phyloP scores from a whole-genome alignment of 2,329 filamentous ascomycete species.

The Diaporthe citrichinensis region DNA sequence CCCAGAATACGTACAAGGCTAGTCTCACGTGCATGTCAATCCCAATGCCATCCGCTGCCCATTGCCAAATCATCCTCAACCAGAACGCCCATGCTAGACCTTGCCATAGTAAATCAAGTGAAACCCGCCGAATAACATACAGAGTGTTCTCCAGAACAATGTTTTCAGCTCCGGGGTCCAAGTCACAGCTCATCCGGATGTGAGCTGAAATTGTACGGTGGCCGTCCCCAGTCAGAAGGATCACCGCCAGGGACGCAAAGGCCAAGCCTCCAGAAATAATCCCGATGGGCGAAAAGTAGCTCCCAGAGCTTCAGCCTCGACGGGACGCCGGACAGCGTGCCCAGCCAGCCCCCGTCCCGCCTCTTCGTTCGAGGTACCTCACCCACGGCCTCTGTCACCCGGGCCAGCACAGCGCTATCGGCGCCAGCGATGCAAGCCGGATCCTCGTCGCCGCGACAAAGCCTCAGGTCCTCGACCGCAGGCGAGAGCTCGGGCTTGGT shows the following conservation, averaged over 20 bases:
- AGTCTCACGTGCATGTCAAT: not conserved
- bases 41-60: not conserved
- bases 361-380: constrained; percentile 21
- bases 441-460: constrained; percentile 82
- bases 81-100: constrained; percentile 23
- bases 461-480: constrained; percentile 74
- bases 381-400: constrained; percentile 43
- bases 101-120: not conserved
- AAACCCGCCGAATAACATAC: not conserved
- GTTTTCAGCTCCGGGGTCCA: constrained; percentile 23
- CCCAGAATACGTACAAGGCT: not conserved
- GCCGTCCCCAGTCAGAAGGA: constrained; percentile 75
- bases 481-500: constrained; percentile 79
- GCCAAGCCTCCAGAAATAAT: constrained; percentile 96
- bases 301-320: constrained; percentile 85
- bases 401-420: constrained; percentile 49
- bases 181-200: constrained; percentile 56
- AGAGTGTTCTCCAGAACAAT: not conserved
- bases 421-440: constrained; percentile 77
- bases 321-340: constrained; percentile 71
- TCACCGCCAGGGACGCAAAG: constrained; percentile 88
- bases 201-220: constrained; percentile 58
- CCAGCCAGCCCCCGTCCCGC: constrained; percentile 44
- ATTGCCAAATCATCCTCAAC: not conserved
- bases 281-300: constrained; percentile 91